phyloP scores from a whole-genome alignment of 768 basidiomycete genomes.

The Grammothele lineata region DNA sequence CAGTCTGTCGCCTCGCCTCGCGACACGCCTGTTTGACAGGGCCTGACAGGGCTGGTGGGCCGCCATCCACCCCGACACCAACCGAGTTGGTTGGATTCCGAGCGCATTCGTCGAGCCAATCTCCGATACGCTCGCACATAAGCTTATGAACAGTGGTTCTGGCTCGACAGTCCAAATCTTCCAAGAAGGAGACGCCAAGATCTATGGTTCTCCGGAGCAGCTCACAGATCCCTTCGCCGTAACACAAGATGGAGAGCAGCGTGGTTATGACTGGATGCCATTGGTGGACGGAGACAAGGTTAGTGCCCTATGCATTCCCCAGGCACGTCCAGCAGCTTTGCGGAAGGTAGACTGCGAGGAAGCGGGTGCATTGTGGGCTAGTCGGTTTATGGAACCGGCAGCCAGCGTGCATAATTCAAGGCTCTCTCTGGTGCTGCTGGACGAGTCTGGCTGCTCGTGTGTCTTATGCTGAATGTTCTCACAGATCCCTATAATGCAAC shows the following conservation, averaged over 20 bases:
- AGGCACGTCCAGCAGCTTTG: not conserved
- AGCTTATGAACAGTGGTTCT: slow-evolving; percentile 30
- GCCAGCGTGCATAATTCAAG: no score
- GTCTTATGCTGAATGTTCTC: no score
- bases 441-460: no score
- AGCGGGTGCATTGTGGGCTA: no score
- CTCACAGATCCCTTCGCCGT: slow-evolving; percentile 8
- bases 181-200: slow-evolving; percentile 2
- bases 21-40: not conserved
- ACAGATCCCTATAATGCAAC: slow-evolving; percentile 10
- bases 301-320: not conserved
- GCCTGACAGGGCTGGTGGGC: slow-evolving; percentile 68
- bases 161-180: slow-evolving; percentile 3
- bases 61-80: slow-evolving; percentile 52
- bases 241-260: slow-evolving; percentile 1
- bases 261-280: slow-evolving; percentile 19
- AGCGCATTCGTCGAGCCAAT: slow-evolving; percentile 61
- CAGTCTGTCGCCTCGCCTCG: not conserved
- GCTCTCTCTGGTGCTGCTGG: no score
- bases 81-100: slow-evolving; percentile 71
- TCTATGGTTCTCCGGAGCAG: slow-evolving; percentile 7
- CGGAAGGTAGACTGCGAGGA: no score
- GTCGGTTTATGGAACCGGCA: no score
- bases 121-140: slow-evolving; percentile 46
- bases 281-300: slow-evolving; percentile 20